Conservation (phyloP, 805 yeast species). For the Kuraishia cidri region DNA sequence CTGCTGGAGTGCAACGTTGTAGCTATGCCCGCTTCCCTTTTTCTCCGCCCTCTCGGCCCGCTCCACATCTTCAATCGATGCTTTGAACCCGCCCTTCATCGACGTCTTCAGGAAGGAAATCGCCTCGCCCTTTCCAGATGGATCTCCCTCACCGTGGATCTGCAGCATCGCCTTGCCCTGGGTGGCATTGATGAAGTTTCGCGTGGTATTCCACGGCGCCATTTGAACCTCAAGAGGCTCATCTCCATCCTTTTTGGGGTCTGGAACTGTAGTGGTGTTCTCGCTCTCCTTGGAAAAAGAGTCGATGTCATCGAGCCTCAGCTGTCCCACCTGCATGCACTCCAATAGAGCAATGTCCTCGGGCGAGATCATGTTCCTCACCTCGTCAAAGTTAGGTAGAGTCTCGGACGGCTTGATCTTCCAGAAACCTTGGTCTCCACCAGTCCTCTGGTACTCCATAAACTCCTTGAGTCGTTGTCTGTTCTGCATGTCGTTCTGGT, state of each 20-base stretch:
- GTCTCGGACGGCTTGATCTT: constrained; percentile 64
- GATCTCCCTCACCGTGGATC: constrained; percentile 91
- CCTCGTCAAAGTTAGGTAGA: constrained; percentile 68
- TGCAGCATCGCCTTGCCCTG: constrained; percentile 97
- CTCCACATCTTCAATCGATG: constrained; percentile 6
- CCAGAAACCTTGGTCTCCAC: constrained; percentile 95
- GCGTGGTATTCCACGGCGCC: constrained; percentile 91
- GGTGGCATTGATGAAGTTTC: constrained; percentile 86
- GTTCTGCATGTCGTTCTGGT: constrained; percentile 95
- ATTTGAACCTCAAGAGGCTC: constrained; percentile 73
- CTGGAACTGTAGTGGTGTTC: constrained; percentile 3
- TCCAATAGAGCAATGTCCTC: constrained; percentile 85
- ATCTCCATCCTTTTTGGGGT: constrained; percentile 26
- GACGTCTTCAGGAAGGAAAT: constrained; percentile 84
- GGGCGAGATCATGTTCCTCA: constrained; percentile 79
- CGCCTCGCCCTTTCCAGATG: constrained; percentile 85
- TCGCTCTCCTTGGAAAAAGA: constrained; percentile 30
- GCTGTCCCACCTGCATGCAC: constrained; percentile 92
- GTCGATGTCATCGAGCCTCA: constrained; percentile 73
- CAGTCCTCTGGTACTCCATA: constrained; percentile 94
- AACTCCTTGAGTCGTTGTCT: constrained; percentile 93
- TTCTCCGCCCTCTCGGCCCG: constrained; percentile 22
- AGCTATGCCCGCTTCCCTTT: constrained; percentile 56
- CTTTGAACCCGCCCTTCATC: constrained; percentile 84
- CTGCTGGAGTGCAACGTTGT: constrained; percentile 80